Evolutionary conservation across 1,284 basidiomycete genomes (phyloP).

Genomic region (Pseudozyma pruni): DNA sequence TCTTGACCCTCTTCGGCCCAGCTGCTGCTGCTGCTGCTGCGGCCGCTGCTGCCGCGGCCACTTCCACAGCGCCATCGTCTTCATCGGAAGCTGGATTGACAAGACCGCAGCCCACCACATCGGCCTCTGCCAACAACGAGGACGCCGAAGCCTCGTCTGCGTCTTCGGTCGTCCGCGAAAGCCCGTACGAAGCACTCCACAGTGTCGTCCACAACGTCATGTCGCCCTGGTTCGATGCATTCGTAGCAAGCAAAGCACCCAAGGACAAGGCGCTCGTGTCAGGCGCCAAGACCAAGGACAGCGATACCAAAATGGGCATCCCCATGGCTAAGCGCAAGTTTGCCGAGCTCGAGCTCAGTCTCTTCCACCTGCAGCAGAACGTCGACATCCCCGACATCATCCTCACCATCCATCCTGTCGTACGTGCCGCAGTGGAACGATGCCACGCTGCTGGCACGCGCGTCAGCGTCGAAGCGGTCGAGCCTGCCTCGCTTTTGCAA

Average conservation of each 20-base stretch:
- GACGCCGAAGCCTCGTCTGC: slow-evolving; percentile 22
- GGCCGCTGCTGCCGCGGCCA: slow-evolving; percentile 6
- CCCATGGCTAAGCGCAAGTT: slow-evolving; percentile 99
- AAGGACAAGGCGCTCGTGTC: slow-evolving; percentile 45
- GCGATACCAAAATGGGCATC: slow-evolving; percentile 85
- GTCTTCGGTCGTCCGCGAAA: slow-evolving; percentile 51
- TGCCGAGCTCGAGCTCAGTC: slow-evolving; percentile 94
- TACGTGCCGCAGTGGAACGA: slow-evolving; percentile 79
- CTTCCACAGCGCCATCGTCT: slow-evolving; percentile 1
- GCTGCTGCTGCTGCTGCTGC: slow-evolving; percentile 72
- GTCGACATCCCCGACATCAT: slow-evolving; percentile 98
- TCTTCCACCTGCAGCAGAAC: slow-evolving; percentile 96
- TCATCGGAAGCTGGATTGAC: slow-evolving; percentile 8
- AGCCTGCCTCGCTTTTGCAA: slow-evolving; percentile 76
- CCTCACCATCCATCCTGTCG: slow-evolving; percentile 87
- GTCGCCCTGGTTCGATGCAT: slow-evolving; percentile 98
- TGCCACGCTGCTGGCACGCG: slow-evolving; percentile 72
- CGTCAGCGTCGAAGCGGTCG: slow-evolving; percentile 81
- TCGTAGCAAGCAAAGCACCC: slow-evolving; percentile 74
- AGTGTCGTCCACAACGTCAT: slow-evolving; percentile 96
- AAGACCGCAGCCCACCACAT: slow-evolving; percentile 2
- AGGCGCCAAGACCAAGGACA: slow-evolving; percentile 57
- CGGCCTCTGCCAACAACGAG: slow-evolving; percentile 9
- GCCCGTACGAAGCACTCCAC: slow-evolving; percentile 92
- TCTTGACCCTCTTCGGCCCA: slow-evolving; percentile 90